These are phyloP conservation scores for Blastobotrys serpentis DNA, from an alignment of 1,139 yeast genomes.

Conservation along the genomic window DNA sequence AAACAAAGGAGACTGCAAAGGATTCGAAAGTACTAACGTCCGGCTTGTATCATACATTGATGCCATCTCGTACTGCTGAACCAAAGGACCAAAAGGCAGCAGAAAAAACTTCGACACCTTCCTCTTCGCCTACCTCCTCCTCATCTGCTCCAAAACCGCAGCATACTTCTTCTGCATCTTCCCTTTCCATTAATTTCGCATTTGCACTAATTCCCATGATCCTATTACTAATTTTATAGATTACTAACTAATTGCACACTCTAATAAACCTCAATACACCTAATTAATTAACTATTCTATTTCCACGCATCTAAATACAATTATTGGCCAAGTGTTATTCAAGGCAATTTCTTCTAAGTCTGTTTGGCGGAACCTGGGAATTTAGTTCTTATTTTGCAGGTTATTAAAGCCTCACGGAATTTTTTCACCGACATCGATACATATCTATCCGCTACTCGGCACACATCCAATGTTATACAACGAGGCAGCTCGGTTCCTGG, in stretches of 20 bases:
- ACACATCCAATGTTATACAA: conserved; percentile 29
- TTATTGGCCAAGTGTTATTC: too few species aligned
- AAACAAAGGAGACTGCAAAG: conserved; percentile 28
- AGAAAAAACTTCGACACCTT: not conserved
- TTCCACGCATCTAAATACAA: too few species aligned
- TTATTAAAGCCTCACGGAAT: conserved; percentile 1
- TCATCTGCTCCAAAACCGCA: conserved; percentile 1
- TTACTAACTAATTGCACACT: conserved; percentile 2
- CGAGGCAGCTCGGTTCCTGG: conserved; percentile 42
- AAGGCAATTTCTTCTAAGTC: too few species aligned
- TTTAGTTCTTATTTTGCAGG: not conserved
- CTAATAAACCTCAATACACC: too few species aligned
- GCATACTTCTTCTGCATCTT: not conserved
- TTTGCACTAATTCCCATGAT: not conserved
- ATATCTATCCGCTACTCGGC: too few species aligned
- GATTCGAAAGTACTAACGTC: conserved; percentile 24
- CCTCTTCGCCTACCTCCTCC: not conserved
- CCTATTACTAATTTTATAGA: not conserved
- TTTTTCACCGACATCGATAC: too few species aligned
- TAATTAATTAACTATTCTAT: too few species aligned
- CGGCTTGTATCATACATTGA: conserved; percentile 5
- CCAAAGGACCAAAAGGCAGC: not conserved
- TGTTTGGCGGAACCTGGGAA: too few species aligned
- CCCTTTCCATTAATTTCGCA: not conserved
- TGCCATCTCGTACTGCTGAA: conserved; percentile 1